Base-by-base conservation (phyloP, 1,139 yeast genomes). In the Magnusiomyces magnusii region DNA sequence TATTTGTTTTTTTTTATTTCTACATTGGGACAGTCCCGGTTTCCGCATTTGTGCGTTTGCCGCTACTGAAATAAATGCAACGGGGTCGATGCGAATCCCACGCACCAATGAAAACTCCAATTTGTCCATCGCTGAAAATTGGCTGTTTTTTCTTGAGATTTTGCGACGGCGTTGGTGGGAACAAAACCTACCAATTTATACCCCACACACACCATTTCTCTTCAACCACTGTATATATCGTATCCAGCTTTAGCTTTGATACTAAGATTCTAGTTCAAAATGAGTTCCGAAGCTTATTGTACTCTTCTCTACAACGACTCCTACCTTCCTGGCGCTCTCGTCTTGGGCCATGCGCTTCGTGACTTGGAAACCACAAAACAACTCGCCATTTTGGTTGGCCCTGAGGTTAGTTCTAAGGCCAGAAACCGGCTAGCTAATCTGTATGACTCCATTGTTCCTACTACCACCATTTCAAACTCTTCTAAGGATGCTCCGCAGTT, bases 251-350 rank as follows among this genome's bases (percentile, higher is more conserved):
- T 31, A 9, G 36, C 36, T 31, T 7, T 31, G 7, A 9, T 31
- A 31, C 7, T 31, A 7, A 31, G 13, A 31, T 31, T 31, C 13
- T 31, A 31, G 19, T 39, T 44, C 9, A 28, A 28, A n/a, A 52
- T 51, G 51, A 42, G 44, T 49, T 36, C 56, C n/a, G 60, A 60
- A 51, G 95, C 91, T 21, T 79, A 84, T 65, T 84, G 83, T 54
- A 85, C 96, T 0, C 76, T 90, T 47, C 74, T 91, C 47, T 84
- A 85, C 68, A 80, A 83, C 56, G 77, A 83, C 50, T 77, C 78
- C 41, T 91, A 91, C 70, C 72, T 89, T 24, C 89, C 95, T 0
- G 97, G 97, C 5, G 86, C 89, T 0, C 74, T 87, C 47, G 84
- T 87, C 0, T 72, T 89, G 53, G 92, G 84, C 7, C 67, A 69